Conservation (phyloP, 2,329 filamentous ascomycete species). For the Pyrenophora graminea region DNA sequence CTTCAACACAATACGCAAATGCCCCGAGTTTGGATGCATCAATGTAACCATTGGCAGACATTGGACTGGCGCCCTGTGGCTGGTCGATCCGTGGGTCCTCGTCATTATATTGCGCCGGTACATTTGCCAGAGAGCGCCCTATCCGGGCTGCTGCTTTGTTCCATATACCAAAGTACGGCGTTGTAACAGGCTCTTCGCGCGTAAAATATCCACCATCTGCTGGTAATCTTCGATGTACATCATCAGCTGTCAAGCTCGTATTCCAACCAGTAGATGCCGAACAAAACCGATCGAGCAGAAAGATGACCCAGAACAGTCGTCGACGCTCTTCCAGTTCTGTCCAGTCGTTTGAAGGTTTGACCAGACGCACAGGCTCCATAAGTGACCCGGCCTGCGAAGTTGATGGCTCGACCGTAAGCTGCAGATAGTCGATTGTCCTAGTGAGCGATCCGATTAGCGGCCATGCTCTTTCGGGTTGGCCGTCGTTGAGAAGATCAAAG, state of each 20-base stretch:
- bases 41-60: conserved; percentile 39
- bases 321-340: conserved; percentile 40
- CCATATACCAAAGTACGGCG: conserved; percentile 43
- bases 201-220: conserved; percentile 44
- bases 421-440: conserved; percentile 40
- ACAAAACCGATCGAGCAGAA: conserved; percentile 41
- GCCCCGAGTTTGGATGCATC: conserved; percentile 42
- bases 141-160: conserved; percentile 42
- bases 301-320: conserved; percentile 41
- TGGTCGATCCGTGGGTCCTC: conserved; percentile 34
- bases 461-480: conserved; percentile 36
- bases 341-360: conserved; percentile 35
- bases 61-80: conserved; percentile 33
- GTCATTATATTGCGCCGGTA: conserved; percentile 43
- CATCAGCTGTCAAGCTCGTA: conserved; percentile 40
- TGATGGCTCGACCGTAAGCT: conserved; percentile 37
- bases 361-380: conserved; percentile 35
- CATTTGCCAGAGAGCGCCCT: conserved; percentile 36
- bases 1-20: conserved; percentile 42
- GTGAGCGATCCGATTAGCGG: conserved; percentile 42
- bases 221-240: conserved; percentile 39
- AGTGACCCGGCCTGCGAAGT: conserved; percentile 31
- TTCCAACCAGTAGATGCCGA: conserved; percentile 42
- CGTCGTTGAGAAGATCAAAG: conserved; percentile 41
- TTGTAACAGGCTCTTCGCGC: conserved; percentile 38